Conservation (phyloP, 306 rosid genomes). For the Dalbergia cochinchinensis region DNA sequence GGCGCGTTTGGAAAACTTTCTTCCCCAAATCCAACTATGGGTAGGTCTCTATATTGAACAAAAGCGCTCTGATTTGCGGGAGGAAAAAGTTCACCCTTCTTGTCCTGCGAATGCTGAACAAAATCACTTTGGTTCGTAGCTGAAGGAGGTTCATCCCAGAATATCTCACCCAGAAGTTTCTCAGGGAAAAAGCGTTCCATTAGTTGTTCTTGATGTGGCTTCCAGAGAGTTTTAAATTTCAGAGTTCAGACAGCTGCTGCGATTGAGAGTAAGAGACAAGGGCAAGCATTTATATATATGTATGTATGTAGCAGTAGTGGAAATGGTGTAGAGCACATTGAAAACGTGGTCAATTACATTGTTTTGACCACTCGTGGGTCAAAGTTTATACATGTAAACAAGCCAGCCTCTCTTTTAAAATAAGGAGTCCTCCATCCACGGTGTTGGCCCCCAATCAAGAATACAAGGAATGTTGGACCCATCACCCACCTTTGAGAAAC, state of each 20-base stretch:
- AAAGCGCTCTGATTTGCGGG: conserved; percentile 55
- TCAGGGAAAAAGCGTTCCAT: conserved; percentile 52
- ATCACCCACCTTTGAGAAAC: not conserved
- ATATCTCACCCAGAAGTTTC: conserved; percentile 55
- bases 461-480: not conserved
- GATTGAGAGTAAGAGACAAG: conserved; percentile 20
- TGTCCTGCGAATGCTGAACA: conserved; percentile 24
- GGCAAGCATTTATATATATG: conserved; percentile 31
- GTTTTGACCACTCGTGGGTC: conserved; percentile 48
- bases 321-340: conserved; percentile 16
- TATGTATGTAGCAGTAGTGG: too few relatives aligned
- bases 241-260: not conserved
- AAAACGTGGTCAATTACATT: conserved; percentile 61
- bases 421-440: not conserved
- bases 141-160: conserved; percentile 49
- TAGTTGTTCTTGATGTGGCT: not conserved
- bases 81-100: conserved; percentile 26
- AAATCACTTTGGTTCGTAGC: conserved; percentile 40
- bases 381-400: conserved; percentile 14
- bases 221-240: too few relatives aligned
- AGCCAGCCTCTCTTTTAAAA: not conserved
- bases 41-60: conserved; percentile 47
- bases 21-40: conserved; percentile 27
- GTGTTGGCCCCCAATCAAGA: conserved; percentile 40
- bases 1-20: not conserved